These are phyloP conservation scores for Aspergillus melleus DNA, from an alignment of 2,329 filamentous ascomycete species.

Conservation along the genomic window DNA sequence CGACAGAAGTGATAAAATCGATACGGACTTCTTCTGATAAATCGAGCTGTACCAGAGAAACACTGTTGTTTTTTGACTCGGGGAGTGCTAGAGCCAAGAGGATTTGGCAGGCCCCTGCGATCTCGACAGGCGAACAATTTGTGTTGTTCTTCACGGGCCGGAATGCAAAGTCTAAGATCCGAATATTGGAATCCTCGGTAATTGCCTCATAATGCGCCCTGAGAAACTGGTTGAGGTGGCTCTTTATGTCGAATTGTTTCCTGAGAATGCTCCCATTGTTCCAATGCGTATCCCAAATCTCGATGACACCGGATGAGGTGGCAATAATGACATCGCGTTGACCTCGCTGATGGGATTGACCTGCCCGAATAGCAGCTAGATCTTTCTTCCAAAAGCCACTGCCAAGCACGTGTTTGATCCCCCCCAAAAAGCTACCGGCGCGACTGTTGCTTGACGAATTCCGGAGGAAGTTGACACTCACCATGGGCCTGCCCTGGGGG, in stretches of 20 bases:
- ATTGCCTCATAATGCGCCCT: conserved; percentile 49
- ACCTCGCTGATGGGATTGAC: conserved; percentile 69
- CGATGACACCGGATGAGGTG: conserved; percentile 73
- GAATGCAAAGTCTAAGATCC: conserved; percentile 78
- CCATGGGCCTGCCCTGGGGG: conserved; percentile 77
- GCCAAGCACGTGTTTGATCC: conserved; percentile 73
- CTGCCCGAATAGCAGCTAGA: conserved; percentile 76
- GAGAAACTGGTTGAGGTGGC: conserved; percentile 63
- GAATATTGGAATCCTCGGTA: conserved; percentile 60
- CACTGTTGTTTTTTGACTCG: conserved; percentile 56
- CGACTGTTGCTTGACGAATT: conserved; percentile 54
- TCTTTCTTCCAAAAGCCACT: conserved; percentile 71
- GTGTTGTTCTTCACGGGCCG: conserved; percentile 28
- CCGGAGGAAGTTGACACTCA: conserved; percentile 75
- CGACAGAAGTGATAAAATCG: conserved; percentile 67
- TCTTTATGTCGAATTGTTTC: conserved; percentile 69
- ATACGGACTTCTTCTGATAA: conserved; percentile 58
- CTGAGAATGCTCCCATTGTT: conserved; percentile 78
- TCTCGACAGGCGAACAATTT: conserved; percentile 51
- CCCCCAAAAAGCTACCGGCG: conserved; percentile 68
- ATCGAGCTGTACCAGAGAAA: conserved; percentile 72
- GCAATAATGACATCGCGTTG: conserved; percentile 82
- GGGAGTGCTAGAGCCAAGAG: conserved; percentile 60
- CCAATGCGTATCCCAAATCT: conserved; percentile 86
- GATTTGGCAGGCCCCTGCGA: conserved; percentile 54